These are phyloP conservation scores for Lactuca sativa DNA, from an alignment of 129 eudicot genomes.

Conservation along the genomic window DNA sequence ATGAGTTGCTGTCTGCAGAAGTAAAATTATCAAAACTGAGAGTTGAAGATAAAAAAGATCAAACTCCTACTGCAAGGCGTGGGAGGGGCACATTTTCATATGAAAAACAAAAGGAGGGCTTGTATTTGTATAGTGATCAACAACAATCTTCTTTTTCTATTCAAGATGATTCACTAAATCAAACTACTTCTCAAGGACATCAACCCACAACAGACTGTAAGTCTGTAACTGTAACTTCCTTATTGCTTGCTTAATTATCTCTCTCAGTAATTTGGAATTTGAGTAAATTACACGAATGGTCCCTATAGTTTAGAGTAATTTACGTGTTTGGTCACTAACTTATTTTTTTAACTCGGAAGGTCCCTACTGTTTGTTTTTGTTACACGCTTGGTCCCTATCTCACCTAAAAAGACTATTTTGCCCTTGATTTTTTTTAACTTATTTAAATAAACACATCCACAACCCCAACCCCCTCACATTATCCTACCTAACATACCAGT, in stretches of 20 bases:
- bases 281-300: too few species aligned
- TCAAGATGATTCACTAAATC: conserved; percentile 34
- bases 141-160: conserved; percentile 40
- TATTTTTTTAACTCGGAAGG: too few species aligned
- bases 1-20: conserved; percentile 65
- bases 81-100: conserved; percentile 94
- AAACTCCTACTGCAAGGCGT: conserved; percentile 56
- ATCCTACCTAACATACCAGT: too few species aligned
- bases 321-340: too few species aligned
- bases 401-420: too few species aligned
- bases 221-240: conserved; percentile 56
- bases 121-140: conserved; percentile 76
- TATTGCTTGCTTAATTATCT: neutral
- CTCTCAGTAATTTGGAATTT: too few species aligned
- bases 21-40: conserved; percentile 55
- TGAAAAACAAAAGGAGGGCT: conserved; percentile 54
- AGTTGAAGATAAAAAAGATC: conserved; percentile 47
- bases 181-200: conserved; percentile 38
- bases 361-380: too few species aligned
- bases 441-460: too few species aligned
- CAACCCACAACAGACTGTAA: conserved; percentile 41
- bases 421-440: too few species aligned
- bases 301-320: too few species aligned
- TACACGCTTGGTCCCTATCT: too few species aligned
- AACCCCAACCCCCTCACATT: too few species aligned